phyloP scores from a whole-genome alignment of 2,329 filamentous ascomycete species.

The Clarireedia sp. region DNA sequence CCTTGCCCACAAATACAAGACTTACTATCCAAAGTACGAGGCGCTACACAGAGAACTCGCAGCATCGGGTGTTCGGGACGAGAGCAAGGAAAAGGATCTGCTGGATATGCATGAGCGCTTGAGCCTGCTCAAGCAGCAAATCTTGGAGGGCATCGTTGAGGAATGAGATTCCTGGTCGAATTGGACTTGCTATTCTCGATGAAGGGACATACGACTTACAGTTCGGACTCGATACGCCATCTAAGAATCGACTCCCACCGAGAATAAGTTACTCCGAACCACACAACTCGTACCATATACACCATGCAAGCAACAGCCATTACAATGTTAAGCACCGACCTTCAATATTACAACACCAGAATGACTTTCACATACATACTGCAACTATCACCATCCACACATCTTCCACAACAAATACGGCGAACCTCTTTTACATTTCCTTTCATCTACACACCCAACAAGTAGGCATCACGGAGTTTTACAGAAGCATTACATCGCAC shows the following conservation, averaged over 20 bases:
- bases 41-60: slow-evolving; percentile 48
- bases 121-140: slow-evolving; percentile 50
- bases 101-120: slow-evolving; percentile 47
- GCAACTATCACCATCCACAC: no score
- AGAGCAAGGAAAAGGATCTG: slow-evolving; percentile 43
- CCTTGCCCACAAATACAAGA: slow-evolving; percentile 48
- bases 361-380: not conserved
- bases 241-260: no score
- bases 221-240: no score
- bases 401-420: not conserved
- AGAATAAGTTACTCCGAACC: no score
- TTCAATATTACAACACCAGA: not conserved
- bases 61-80: slow-evolving; percentile 36
- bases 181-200: no score
- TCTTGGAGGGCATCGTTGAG: slow-evolving; percentile 29
- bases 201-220: no score
- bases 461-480: not conserved
- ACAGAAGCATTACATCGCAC: not conserved
- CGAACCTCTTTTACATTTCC: no score
- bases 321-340: no score
- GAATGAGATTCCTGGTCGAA: not conserved
- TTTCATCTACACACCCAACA: not conserved
- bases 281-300: not conserved
- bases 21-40: slow-evolving; percentile 49
- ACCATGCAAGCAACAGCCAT: not conserved